Percentiles rank a stretch among this genome's conserved stretches.
Evolutionary conservation across 148 eudicot genomes (phyloP).

Genomic region (Tetragonia tetragonoides): DNA sequence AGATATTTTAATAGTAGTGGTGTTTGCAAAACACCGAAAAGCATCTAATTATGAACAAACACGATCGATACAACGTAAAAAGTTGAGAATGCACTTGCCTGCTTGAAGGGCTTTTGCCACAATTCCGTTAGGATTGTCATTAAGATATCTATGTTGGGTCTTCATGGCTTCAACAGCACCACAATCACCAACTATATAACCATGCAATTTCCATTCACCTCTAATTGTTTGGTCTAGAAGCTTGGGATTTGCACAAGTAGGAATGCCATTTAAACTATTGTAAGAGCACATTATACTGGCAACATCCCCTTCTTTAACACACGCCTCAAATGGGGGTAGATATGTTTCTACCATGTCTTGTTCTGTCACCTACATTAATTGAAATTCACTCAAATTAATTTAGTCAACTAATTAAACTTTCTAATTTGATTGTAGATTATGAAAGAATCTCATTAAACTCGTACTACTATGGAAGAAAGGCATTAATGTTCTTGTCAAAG

Average conservation of each 20-base stretch:
- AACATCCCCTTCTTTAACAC: constrained; percentile 37
- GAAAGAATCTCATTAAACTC: too few relatives aligned
- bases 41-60: too few relatives aligned
- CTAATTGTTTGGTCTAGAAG: constrained; percentile 19
- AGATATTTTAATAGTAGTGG: too few relatives aligned
- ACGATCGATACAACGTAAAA: too few relatives aligned
- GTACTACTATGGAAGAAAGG: too few relatives aligned
- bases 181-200: constrained; percentile 40
- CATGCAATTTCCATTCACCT: constrained; percentile 37
- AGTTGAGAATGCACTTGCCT: not conserved
- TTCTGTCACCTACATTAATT: constrained; percentile 25
- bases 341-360: constrained; percentile 43
- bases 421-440: too few relatives aligned
- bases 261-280: constrained; percentile 28
- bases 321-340: constrained; percentile 34
- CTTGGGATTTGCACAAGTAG: not conserved
- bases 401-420: too few relatives aligned
- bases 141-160: constrained; percentile 20
- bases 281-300: constrained; percentile 42
- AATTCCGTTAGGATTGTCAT: constrained; percentile 30
- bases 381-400: too few relatives aligned
- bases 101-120: constrained; percentile 27
- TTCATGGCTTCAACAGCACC: constrained; percentile 39
- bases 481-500: too few relatives aligned
- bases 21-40: too few relatives aligned